Percentiles rank a stretch among this genome's conserved stretches.
Evolutionary conservation across 139 green algal genomes (phyloP).

Genomic region (Tetradesmus obliquus): DNA sequence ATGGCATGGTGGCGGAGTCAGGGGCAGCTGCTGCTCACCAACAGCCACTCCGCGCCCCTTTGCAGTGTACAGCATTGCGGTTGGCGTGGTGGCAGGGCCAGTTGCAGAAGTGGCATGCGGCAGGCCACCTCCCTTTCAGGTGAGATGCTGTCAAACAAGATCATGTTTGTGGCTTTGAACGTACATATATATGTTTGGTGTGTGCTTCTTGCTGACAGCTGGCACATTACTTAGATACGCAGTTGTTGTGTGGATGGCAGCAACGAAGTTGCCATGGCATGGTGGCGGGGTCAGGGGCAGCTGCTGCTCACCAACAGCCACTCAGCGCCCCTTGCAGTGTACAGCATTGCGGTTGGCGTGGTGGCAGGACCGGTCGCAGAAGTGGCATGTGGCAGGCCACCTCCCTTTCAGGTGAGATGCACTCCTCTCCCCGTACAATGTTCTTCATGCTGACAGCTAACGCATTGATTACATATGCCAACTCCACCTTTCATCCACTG

Average conservation of each 20-base stretch:
- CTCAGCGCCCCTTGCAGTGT: neutral
- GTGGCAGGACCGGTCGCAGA: neutral
- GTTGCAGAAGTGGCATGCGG: neutral
- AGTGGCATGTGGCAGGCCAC: neutral
- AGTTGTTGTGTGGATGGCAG: no score
- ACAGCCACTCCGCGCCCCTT: neutral
- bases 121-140: neutral
- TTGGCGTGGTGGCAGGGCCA: neutral
- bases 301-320: slow-evolving; percentile 28
- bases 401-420: slow-evolving; percentile 11
- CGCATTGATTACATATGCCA: no score
- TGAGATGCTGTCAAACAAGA: neutral
- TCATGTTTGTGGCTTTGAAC: neutral
- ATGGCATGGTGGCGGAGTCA: no score
- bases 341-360: neutral
- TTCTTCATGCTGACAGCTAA: no score
- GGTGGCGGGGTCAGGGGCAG: neutral
- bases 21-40: slow-evolving; percentile 13
- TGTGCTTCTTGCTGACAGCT: no score
- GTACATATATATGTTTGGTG: no score
- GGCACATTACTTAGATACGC: no score
- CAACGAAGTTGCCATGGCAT: no score
- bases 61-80: slow-evolving; percentile 6
- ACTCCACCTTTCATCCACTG: no score
- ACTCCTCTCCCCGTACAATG: no score